phyloP scores from a whole-genome alignment of 2,329 filamentous ascomycete genomes.

The Coniosporium tulheliwenetii region DNA sequence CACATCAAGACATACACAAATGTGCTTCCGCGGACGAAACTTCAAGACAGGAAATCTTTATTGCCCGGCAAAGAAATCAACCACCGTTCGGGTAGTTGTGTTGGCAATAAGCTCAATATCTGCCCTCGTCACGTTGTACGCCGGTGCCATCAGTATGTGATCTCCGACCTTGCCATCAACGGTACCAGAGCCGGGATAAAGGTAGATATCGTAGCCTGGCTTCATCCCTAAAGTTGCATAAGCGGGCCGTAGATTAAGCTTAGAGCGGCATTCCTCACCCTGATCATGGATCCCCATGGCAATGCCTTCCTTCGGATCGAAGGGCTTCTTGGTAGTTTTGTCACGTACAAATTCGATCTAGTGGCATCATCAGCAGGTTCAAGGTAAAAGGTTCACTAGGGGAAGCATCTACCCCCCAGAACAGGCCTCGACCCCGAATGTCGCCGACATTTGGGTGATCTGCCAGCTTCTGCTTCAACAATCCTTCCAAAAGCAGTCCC shows the following conservation, averaged over 20 bases:
- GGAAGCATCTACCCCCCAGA: conserved; percentile 34
- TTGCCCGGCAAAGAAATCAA: conserved; percentile 24
- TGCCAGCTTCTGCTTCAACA: conserved; percentile 28
- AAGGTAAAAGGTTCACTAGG: too few species aligned
- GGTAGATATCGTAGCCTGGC: conserved; percentile 32
- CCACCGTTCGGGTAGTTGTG: conserved; percentile 34
- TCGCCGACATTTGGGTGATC: conserved; percentile 39
- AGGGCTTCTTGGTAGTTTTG: conserved; percentile 37
- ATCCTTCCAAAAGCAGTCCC: conserved; percentile 32
- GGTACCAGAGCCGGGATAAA: conserved; percentile 50
- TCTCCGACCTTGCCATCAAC: conserved; percentile 47
- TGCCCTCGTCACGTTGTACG: conserved; percentile 44
- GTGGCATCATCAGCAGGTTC: not conserved
- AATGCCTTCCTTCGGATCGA: conserved; percentile 28
- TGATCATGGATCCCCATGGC: conserved; percentile 35
- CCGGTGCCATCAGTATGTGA: conserved; percentile 53
- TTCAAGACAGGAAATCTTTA: not conserved
- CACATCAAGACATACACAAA: too few species aligned
- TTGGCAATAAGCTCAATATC: conserved; percentile 43
- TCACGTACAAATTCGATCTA: conserved; percentile 44
- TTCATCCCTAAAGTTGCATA: conserved; percentile 17
- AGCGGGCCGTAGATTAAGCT: not conserved
- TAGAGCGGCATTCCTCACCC: conserved; percentile 18
- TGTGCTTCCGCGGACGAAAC: not conserved
- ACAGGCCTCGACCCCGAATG: conserved; percentile 44